Conservation (phyloP, 2,329 filamentous ascomycete species). For the Exophiala aquamarina region DNA sequence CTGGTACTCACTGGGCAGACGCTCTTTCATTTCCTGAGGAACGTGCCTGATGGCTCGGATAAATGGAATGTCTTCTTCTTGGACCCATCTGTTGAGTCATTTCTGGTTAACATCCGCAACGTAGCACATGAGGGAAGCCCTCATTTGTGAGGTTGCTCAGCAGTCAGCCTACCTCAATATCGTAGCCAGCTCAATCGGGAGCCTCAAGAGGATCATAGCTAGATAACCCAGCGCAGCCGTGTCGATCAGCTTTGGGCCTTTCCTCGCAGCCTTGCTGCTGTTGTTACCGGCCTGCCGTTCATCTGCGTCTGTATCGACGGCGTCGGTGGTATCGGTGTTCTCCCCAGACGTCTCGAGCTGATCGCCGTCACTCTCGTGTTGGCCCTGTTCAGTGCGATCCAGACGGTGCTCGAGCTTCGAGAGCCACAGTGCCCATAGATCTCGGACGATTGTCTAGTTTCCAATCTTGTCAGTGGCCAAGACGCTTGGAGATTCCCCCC, state of each 20-base stretch:
- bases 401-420: slow-evolving; percentile 48
- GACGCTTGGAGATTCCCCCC: neutral
- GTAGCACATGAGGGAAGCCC: too few relatives aligned
- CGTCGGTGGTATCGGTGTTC: neutral
- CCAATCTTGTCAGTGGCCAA: neutral
- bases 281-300: too few relatives aligned
- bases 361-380: neutral
- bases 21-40: slow-evolving; percentile 45
- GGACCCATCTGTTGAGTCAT: slow-evolving; percentile 57
- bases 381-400: too few relatives aligned
- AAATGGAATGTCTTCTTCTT: slow-evolving; percentile 68
- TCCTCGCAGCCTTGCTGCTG: slow-evolving; percentile 31
- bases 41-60: slow-evolving; percentile 57
- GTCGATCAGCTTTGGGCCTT: slow-evolving; percentile 67
- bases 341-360: neutral
- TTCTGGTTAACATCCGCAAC: too few relatives aligned
- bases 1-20: slow-evolving; percentile 43
- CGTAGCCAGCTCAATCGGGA: slow-evolving; percentile 75
- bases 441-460: slow-evolving; percentile 62
- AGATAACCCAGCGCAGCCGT: slow-evolving; percentile 78
- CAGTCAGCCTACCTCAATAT: slow-evolving; percentile 49
- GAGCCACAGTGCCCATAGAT: slow-evolving; percentile 80
- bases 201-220: slow-evolving; percentile 69
- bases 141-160: slow-evolving; percentile 30
- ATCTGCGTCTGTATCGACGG: too few relatives aligned